These are phyloP conservation scores for Pyrenopolyporus hunteri DNA, from an alignment of 495 filamentous ascomycete species.

Conservation along the genomic window DNA sequence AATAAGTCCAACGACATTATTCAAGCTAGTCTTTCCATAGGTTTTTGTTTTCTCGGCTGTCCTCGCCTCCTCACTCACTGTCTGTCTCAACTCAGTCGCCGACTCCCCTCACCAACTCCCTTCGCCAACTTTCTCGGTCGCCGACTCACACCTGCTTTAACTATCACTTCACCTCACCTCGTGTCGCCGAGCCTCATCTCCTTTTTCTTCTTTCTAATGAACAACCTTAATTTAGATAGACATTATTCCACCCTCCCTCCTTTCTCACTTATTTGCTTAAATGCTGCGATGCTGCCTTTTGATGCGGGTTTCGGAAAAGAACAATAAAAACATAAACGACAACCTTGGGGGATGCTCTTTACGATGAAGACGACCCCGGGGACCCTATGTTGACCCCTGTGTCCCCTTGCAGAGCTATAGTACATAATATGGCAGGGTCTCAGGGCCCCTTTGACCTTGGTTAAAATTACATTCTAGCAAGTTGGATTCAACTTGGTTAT, in stretches of 20 bases:
- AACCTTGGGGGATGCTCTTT: neutral
- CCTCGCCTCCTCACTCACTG: neutral
- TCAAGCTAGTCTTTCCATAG: slow-evolving; percentile 29
- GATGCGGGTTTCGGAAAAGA: neutral
- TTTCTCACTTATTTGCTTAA: neutral
- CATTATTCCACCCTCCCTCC: slow-evolving; percentile 19
- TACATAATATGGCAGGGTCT: slow-evolving; percentile 18
- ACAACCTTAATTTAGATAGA: slow-evolving; percentile 28
- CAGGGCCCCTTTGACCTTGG: neutral
- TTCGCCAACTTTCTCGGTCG: too few species aligned
- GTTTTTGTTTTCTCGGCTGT: slow-evolving; percentile 2
- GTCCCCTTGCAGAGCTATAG: slow-evolving; percentile 25
- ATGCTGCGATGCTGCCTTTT: slow-evolving; percentile 3
- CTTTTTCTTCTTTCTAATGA: slow-evolving; percentile 4
- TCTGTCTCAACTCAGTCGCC: neutral
- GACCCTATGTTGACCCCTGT: neutral
- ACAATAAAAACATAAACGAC: neutral
- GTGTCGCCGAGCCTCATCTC: too few species aligned
- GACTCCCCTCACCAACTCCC: too few species aligned
- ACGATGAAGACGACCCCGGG: slow-evolving; percentile 3
- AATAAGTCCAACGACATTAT: slow-evolving; percentile 33
- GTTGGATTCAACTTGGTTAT: slow-evolving; percentile 4
- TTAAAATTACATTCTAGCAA: slow-evolving; percentile 35
- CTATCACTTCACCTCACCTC: too few species aligned
- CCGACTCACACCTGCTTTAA: too few species aligned